Conservation (phyloP, 202 grass and related monocot genomes). For the Zoysia matrella region DNA sequence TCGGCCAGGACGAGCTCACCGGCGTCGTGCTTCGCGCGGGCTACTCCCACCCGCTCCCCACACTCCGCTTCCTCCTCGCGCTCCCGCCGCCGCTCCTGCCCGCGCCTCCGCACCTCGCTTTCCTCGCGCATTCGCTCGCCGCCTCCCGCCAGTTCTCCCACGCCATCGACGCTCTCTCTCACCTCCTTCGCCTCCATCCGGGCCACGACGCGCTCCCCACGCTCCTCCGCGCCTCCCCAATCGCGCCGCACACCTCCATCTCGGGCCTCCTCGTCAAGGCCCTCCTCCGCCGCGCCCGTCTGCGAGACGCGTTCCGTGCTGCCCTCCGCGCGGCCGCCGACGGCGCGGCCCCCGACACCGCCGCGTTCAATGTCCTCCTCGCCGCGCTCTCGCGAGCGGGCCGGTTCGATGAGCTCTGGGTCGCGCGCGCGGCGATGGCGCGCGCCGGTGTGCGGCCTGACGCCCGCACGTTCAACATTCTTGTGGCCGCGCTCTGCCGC, state of each 20-base stretch:
- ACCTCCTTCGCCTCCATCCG: slow-evolving; percentile 66
- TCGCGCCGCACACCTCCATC: slow-evolving; percentile 54
- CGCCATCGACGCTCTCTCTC: slow-evolving; percentile 59
- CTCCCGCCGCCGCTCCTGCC: slow-evolving; percentile 53
- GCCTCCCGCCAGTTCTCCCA: slow-evolving; percentile 59
- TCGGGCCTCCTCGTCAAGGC: slow-evolving; percentile 69
- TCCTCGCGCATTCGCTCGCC: slow-evolving; percentile 68
- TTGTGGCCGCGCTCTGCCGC: slow-evolving; percentile 73
- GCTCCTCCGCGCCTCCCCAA: slow-evolving; percentile 48
- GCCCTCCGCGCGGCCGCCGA: slow-evolving; percentile 53
- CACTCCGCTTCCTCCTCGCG: slow-evolving; percentile 61
- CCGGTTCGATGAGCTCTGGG: slow-evolving; percentile 66
- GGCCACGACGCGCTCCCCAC: slow-evolving; percentile 49
- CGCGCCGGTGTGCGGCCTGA: slow-evolving; percentile 51
- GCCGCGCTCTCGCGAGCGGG: slow-evolving; percentile 48
- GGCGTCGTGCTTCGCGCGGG: slow-evolving; percentile 51
- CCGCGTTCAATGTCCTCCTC: slow-evolving; percentile 79
- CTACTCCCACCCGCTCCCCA: slow-evolving; percentile 61
- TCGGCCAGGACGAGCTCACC: slow-evolving; percentile 52
- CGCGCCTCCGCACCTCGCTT: slow-evolving; percentile 58
- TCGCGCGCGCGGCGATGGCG: slow-evolving; percentile 57
- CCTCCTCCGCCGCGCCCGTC: slow-evolving; percentile 49
- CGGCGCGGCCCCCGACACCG: slow-evolving; percentile 55
- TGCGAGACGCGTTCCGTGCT: slow-evolving; percentile 53
- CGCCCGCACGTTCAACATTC: slow-evolving; percentile 83